Conservation (phyloP, 768 basidiomycete genomes). For the Pleurotus sapidus region DNA sequence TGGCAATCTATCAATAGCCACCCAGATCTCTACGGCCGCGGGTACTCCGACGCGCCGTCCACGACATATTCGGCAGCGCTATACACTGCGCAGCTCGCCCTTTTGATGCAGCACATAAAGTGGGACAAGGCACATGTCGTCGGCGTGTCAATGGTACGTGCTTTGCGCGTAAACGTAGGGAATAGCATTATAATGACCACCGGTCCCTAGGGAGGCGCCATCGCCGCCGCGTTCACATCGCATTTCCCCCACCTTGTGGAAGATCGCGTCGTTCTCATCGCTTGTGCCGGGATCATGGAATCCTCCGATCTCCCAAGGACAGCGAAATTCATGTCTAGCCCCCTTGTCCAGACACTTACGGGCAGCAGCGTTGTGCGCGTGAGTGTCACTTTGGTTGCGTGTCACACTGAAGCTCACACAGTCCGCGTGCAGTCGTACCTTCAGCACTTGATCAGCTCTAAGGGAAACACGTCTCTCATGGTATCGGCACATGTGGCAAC, state of each 20-base stretch:
- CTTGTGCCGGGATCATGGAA: constrained; percentile 71
- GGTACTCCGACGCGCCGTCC: constrained; percentile 79
- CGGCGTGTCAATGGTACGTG: constrained; percentile 73
- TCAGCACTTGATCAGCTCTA: neutral
- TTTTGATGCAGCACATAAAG: constrained; percentile 74
- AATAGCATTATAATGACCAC: no score
- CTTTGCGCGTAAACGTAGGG: no score
- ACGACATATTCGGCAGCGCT: constrained; percentile 62
- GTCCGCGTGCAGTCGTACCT: neutral
- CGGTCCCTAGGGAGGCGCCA: constrained; percentile 59
- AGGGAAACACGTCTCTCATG: constrained; percentile 9
- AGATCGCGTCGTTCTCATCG: constrained; percentile 62
- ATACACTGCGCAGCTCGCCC: constrained; percentile 76
- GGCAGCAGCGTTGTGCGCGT: constrained; percentile 64
- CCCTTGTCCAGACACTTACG: constrained; percentile 64
- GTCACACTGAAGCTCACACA: no score
- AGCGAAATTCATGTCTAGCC: constrained; percentile 75
- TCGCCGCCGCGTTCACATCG: constrained; percentile 67
- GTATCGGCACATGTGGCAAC: neutral
- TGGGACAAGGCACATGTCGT: constrained; percentile 68
- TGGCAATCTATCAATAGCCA: neutral
- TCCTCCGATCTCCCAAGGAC: constrained; percentile 69
- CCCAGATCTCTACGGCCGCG: constrained; percentile 76
- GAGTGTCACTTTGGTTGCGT: constrained; percentile 14
- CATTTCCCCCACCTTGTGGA: constrained; percentile 73